These are phyloP conservation scores for Plasmopara halstedii DNA, from an alignment of 352 stramenopile genomes.

Conservation along the genomic window DNA sequence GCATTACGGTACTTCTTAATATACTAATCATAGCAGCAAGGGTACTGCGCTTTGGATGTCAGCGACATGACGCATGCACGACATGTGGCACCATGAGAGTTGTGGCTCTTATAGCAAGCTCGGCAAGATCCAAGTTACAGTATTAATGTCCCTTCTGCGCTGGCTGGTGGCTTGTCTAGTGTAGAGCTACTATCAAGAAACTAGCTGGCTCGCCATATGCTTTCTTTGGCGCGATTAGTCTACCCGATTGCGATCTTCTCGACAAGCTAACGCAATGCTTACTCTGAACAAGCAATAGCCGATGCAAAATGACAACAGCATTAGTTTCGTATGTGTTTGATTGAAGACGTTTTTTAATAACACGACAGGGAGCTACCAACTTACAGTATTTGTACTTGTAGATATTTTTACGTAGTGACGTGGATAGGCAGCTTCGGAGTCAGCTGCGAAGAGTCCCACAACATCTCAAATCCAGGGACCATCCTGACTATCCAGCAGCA, in stretches of 20 bases:
- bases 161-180: constrained; percentile 7
- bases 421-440: constrained; percentile 23
- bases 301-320: constrained; percentile 10
- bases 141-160: constrained; percentile 14
- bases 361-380: no score
- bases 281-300: constrained; percentile 1
- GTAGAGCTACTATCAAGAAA: background rate
- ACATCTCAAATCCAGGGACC: constrained; percentile 20
- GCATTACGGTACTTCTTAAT: background rate
- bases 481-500: constrained; percentile 22
- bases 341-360: no score
- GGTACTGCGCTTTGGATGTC: constrained; percentile 20
- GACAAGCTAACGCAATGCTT: constrained; percentile 13
- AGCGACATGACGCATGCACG: constrained; percentile 25
- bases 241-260: background rate
- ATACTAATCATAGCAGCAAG: background rate
- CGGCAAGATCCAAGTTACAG: background rate
- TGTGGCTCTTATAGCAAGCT: constrained; percentile 19
- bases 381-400: background rate
- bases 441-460: constrained; percentile 25
- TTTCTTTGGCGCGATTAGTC: constrained; percentile 9
- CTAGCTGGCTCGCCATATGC: constrained; percentile 15
- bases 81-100: constrained; percentile 20
- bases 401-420: background rate
- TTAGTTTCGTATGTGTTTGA: constrained; percentile 18